Conservation (phyloP, 768 basidiomycete genomes). For the Harrya chromipes region DNA sequence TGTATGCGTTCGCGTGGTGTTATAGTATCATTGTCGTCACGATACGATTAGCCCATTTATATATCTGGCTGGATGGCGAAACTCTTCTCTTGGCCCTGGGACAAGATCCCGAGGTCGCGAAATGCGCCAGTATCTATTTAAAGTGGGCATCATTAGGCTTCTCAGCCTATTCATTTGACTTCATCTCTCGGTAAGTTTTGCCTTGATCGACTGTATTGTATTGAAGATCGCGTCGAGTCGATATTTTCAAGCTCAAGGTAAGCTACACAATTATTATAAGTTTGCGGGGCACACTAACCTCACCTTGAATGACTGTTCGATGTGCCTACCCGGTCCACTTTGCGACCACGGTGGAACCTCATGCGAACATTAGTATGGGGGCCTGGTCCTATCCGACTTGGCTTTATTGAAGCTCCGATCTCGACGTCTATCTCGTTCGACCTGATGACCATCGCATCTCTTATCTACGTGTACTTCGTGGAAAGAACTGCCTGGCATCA, state of each 20-base stretch:
- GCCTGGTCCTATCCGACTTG: conserved; percentile 72
- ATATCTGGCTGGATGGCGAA: conserved; percentile 87
- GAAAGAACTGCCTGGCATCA: conserved; percentile 83
- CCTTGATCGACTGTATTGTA: conserved; percentile 35
- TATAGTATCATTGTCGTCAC: not conserved
- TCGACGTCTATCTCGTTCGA: conserved; percentile 88
- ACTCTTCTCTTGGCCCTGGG: conserved; percentile 62
- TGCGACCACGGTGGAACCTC: conserved; percentile 22
- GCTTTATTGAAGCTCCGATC: conserved; percentile 90
- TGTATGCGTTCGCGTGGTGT: conserved; percentile 38
- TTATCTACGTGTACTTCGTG: conserved; percentile 61
- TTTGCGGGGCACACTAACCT: not conserved
- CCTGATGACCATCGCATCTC: conserved; percentile 59
- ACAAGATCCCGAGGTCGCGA: conserved; percentile 82
- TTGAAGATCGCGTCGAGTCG: conserved; percentile 41
- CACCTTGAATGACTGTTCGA: conserved; percentile 61
- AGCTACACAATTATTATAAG: conserved; percentile 29
- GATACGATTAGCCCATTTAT: conserved; percentile 44
- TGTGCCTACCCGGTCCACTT: conserved; percentile 58
- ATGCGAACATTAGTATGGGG: conserved; percentile 81
- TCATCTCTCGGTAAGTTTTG: conserved; percentile 40
- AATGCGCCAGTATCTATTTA: conserved; percentile 70
- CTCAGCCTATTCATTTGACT: conserved; percentile 63
- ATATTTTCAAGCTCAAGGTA: conserved; percentile 78
- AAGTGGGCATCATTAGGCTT: conserved; percentile 73